Conservation (phyloP, 257 asterid species). For the Coffea eugenioides region DNA sequence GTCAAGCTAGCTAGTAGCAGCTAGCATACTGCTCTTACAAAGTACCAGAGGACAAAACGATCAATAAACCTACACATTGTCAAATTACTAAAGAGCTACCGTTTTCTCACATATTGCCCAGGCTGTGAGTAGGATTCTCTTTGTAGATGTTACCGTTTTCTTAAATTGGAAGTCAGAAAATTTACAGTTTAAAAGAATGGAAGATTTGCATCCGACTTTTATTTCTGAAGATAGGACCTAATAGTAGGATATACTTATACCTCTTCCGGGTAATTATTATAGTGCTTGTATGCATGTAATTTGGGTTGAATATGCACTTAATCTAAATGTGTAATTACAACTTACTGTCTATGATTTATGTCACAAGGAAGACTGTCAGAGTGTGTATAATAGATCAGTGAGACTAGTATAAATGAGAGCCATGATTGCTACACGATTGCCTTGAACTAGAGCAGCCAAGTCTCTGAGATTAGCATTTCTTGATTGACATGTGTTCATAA, state of each 20-base stretch:
- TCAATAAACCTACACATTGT: too few species aligned
- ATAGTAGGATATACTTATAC: not conserved
- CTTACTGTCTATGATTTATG: not conserved
- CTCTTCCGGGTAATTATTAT: not conserved
- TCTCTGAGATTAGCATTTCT: not conserved
- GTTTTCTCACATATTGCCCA: slow-evolving; percentile 61
- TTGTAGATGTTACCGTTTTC: not conserved
- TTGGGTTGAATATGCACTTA: not conserved
- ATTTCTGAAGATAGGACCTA: not conserved
- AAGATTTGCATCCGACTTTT: not conserved
- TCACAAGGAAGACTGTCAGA: not conserved
- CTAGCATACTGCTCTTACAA: too few species aligned
- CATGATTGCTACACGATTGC: not conserved
- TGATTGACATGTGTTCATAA: not conserved
- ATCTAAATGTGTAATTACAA: not conserved
- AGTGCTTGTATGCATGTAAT: not conserved
- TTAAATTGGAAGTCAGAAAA: not conserved
- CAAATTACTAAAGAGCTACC: too few species aligned
- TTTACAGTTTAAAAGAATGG: not conserved
- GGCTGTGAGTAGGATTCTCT: slow-evolving; percentile 52
- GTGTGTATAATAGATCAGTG: not conserved
- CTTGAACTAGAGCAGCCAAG: not conserved
- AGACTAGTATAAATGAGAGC: not conserved
- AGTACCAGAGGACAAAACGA: too few species aligned
- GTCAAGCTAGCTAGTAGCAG: too few species aligned